phyloP scores from a whole-genome alignment of 2,329 filamentous ascomycete genomes.

The Cryoendolithus antarcticus region DNA sequence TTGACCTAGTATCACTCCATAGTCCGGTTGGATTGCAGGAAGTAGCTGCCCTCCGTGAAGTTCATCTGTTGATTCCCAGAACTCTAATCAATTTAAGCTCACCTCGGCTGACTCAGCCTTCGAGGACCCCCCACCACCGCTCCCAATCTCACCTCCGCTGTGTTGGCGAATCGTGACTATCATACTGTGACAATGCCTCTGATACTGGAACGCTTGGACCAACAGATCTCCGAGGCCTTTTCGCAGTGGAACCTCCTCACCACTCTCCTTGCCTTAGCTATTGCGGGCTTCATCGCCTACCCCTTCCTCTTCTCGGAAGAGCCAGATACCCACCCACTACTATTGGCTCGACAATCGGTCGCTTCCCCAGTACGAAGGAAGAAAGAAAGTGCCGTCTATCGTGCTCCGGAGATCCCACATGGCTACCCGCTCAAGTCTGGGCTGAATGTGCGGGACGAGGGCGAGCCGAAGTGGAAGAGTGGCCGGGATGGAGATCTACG shows the following conservation, averaged over 20 bases:
- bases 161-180: too few species aligned
- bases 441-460: slow-evolving; percentile 69
- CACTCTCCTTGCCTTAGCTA: slow-evolving; percentile 54
- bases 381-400: slow-evolving; percentile 74
- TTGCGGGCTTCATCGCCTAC: slow-evolving; percentile 58
- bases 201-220: slow-evolving; percentile 57
- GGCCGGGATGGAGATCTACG: slow-evolving; percentile 82
- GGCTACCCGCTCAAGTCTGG: slow-evolving; percentile 69
- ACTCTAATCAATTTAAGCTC: too few species aligned
- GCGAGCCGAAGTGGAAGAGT: slow-evolving; percentile 67
- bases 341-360: slow-evolving; percentile 73
- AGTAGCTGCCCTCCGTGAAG: not conserved
- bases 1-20: not conserved
- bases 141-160: too few species aligned
- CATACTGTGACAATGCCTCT: slow-evolving; percentile 18
- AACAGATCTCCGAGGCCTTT: slow-evolving; percentile 54
- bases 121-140: too few species aligned
- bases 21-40: not conserved
- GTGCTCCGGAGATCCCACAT: slow-evolving; percentile 73
- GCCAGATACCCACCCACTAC: slow-evolving; percentile 81
- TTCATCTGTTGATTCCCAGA: too few species aligned
- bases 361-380: slow-evolving; percentile 68
- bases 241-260: slow-evolving; percentile 75
- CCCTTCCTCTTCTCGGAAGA: slow-evolving; percentile 60
- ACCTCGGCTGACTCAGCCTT: too few species aligned